Percentiles rank a stretch among this genome's conserved stretches.
These are phyloP conservation scores for Prunus salicina DNA, from an alignment of 306 rosid species.

Conservation along the genomic window DNA sequence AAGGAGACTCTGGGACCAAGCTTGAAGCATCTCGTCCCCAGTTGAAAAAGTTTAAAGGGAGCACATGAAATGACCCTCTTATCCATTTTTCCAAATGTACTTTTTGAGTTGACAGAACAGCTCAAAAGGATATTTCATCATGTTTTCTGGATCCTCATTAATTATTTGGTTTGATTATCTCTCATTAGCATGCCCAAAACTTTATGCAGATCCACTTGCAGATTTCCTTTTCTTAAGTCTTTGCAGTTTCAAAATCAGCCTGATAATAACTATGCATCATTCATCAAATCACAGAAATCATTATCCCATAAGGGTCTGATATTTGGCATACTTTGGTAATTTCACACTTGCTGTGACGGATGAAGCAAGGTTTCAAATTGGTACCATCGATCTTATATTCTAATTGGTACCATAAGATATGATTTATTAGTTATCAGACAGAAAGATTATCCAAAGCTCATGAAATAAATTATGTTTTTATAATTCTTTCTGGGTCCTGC, in stretches of 20 bases:
- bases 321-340: neutral
- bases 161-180: neutral
- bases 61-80: conserved; percentile 7
- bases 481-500: no score
- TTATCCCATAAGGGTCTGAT: neutral
- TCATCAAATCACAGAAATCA: neutral
- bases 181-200: neutral
- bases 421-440: neutral
- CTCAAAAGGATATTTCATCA: conserved; percentile 4
- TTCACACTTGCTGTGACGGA: neutral
- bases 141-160: conserved; percentile 6
- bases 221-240: neutral
- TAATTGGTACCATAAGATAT: neutral
- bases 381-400: neutral
- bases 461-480: no score
- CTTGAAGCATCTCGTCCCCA: conserved; percentile 5
- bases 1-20: conserved; percentile 10
- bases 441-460: neutral
- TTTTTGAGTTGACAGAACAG: conserved; percentile 5
- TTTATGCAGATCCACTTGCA: no score
- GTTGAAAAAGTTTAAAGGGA: conserved; percentile 3
- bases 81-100: conserved; percentile 10
- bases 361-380: neutral
- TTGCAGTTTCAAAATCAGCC: neutral
- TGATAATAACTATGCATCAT: neutral